Base-by-base conservation (phyloP, 2,329 filamentous ascomycete species). In the Paecilomyces sp. region DNA sequence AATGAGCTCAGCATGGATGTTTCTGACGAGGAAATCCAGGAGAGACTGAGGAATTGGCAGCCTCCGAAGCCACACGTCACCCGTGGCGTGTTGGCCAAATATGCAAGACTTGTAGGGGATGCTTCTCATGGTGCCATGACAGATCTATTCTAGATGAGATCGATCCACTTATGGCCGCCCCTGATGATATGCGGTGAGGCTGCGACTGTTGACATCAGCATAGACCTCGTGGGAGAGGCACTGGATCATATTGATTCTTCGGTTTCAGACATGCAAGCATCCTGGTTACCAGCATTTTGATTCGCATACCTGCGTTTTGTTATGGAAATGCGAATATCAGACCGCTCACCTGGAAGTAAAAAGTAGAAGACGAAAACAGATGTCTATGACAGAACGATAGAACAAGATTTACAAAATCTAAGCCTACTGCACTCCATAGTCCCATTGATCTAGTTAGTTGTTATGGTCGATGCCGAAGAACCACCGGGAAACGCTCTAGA, bases 51-150 rank as follows among this genome's bases (percentile, higher is more conserved):
- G 59, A 79, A 77, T 62, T 96, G 91, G 91, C 88, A 82, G 70
- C 78, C 85, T 33, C 92, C 91, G 0, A 81, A 78, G 69, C 85
- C 86, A 69, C 83, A 84, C 62, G 90, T 96, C 9, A 92, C 88
- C 66, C 85, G 93, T 59, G 93, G 93, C 47, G 88, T 88, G 50
- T 71, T 97, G 78, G 92, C 91, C 4, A 97, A 97, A 81, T 97
- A 97, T 79, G 90, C 90, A 6, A 79, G 84, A 52, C 75, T 97
- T 69, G 93, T 97, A 0, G 89, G 92, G 1, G 92, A 97, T 83
- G 93, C 93, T 11, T 93, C 89, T 72, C 89, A 93, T 68, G 93
- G 93, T 4, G 92, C 92, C 8, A 89, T 96, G 76, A 96, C 92
- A 47, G 92, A 96, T 30, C 51, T 53, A 25, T 53, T 53, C 22